Evolutionary conservation across 1,284 basidiomycete species (phyloP).

Genomic region (Irpex sp.): DNA sequence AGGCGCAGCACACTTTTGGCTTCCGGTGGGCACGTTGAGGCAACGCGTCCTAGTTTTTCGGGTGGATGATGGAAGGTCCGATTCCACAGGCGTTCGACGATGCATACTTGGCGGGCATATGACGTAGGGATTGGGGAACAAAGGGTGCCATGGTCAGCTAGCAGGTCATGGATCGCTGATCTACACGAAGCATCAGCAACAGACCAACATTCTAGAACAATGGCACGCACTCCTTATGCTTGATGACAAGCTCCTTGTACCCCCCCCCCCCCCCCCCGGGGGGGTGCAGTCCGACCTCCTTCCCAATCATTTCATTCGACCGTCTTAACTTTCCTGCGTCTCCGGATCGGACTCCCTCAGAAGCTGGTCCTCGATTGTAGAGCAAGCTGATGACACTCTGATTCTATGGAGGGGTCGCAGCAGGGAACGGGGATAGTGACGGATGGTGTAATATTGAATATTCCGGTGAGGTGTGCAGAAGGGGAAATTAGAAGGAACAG

Average conservation of each 20-base stretch:
- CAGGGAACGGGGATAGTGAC: too few relatives aligned
- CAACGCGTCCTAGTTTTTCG: constrained; percentile 83
- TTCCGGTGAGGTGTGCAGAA: too few relatives aligned
- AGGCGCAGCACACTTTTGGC: constrained; percentile 63
- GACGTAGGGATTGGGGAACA: constrained; percentile 82
- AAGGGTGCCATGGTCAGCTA: constrained; percentile 85
- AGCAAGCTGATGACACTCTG: too few relatives aligned
- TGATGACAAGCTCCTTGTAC: constrained; percentile 58
- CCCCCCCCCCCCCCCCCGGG: constrained; percentile 55
- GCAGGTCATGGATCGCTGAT: constrained; percentile 81
- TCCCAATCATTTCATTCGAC: constrained; percentile 22
- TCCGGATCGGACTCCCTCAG: too few relatives aligned
- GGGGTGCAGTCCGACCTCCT: constrained; percentile 39
- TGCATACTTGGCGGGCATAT: constrained; percentile 90
- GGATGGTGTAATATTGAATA: too few relatives aligned
- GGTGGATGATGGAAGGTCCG: constrained; percentile 87
- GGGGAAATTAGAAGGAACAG: too few relatives aligned
- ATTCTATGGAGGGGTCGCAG: too few relatives aligned
- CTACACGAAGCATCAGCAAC: constrained; percentile 34
- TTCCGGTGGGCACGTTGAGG: constrained; percentile 44
- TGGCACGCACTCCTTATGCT: constrained; percentile 62
- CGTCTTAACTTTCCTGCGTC: background rate
- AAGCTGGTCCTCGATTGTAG: too few relatives aligned
- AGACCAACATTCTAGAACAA: background rate
- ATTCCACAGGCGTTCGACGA: constrained; percentile 91